Evolutionary conservation across 371 early-diverging fungal genomes (phyloP).

Genomic region (Amoeboradix gromovi): DNA sequence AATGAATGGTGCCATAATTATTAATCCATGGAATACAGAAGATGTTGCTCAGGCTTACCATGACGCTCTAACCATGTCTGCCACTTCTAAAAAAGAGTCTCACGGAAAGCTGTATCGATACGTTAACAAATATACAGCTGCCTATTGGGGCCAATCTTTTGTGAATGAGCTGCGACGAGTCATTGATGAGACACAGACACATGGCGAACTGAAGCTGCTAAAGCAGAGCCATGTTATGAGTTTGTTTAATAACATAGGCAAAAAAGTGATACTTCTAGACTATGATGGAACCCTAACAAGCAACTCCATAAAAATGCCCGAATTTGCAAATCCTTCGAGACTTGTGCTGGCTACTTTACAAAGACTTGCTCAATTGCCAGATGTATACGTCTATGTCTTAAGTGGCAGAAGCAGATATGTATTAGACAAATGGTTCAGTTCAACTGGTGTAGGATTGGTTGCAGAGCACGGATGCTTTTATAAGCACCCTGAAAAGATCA

Average conservation of each 20-base stretch:
- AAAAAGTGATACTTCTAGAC: conserved; percentile 50
- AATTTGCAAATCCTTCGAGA: conserved; percentile 49
- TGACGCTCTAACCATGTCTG: conserved; percentile 70
- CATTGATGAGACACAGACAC: conserved; percentile 4
- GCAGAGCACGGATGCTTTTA: conserved; percentile 87
- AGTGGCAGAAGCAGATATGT: conserved; percentile 55
- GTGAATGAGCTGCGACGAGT: conserved; percentile 39
- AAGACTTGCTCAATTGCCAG: conserved; percentile 30
- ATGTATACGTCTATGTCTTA: conserved; percentile 68
- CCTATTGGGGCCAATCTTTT: conserved; percentile 89
- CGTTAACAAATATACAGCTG: conserved; percentile 88
- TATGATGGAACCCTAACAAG: conserved; percentile 80
- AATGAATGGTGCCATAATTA: conserved; percentile 74
- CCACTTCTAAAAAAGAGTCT: conserved; percentile 40
- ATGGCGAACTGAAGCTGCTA: conserved; percentile 37
- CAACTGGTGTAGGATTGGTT: conserved; percentile 49
- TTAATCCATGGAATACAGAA: conserved; percentile 96
- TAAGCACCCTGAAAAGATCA: conserved; percentile 36
- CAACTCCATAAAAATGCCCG: conserved; percentile 41
- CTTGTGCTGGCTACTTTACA: conserved; percentile 32
- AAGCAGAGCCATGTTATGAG: conserved; percentile 11
- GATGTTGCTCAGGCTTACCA: conserved; percentile 67
- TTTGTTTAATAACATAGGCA: conserved; percentile 6
- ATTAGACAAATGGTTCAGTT: conserved; percentile 60
- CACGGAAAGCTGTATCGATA: conserved; percentile 70